A percentile compares a stretch with the other conserved stretches of the same genome.
These are phyloP conservation scores for Lepidium aucheri DNA, from an alignment of 345 rosid species.

Conservation along the genomic window DNA sequence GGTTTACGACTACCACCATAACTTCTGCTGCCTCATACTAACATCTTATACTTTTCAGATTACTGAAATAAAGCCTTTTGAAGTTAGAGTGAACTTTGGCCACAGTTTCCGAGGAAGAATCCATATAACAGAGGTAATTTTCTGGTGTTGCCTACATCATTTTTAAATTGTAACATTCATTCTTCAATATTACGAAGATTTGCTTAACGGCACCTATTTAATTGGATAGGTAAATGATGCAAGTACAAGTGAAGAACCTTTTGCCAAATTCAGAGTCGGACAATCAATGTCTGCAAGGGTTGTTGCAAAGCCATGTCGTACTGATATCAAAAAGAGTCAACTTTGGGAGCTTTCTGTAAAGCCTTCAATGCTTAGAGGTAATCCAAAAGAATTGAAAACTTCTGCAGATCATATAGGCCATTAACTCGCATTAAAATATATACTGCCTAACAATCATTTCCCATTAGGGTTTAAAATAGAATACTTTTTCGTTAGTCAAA, in stretches of 20 bases:
- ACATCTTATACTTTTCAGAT: conserved; percentile 41
- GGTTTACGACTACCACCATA: neutral
- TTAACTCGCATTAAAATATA: neutral
- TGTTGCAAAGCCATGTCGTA: conserved; percentile 45
- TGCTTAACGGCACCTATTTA: conserved; percentile 15
- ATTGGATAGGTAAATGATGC: conserved; percentile 50
- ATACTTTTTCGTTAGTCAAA: neutral
- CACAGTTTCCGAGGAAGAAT: conserved; percentile 69
- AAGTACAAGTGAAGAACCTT: conserved; percentile 45
- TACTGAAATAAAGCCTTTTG: conserved; percentile 81
- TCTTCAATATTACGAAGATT: neutral
- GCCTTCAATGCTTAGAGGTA: conserved; percentile 61
- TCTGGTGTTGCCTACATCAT: conserved; percentile 8
- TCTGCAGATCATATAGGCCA: neutral
- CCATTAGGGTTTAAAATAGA: neutral
- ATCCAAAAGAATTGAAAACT: neutral
- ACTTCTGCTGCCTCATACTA: conserved; percentile 7
- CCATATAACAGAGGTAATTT: conserved; percentile 83
- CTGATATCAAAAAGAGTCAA: conserved; percentile 39
- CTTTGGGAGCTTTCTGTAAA: conserved; percentile 85
- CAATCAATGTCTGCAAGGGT: conserved; percentile 77
- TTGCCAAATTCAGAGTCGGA: conserved; percentile 66
- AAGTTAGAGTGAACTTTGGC: conserved; percentile 79
- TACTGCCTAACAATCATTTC: neutral
- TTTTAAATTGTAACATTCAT: conserved; percentile 3